A percentile compares a stretch with the other conserved stretches of the same genome.
Evolutionary conservation across 345 rosid genomes (phyloP).

Genomic region (Hypericum androsaemum): DNA sequence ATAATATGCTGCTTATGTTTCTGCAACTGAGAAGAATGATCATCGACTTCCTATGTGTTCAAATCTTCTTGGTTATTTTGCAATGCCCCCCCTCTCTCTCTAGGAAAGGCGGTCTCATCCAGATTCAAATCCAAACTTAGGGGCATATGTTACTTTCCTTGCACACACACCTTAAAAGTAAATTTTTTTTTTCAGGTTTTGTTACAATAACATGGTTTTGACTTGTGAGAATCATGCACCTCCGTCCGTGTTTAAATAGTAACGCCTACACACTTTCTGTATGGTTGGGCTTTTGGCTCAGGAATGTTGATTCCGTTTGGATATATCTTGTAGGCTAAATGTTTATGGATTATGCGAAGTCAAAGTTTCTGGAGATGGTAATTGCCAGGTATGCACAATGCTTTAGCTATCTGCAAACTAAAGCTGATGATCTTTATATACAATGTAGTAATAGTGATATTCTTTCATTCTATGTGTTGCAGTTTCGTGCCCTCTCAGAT

Average conservation of each 20-base stretch:
- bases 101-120: too few species aligned
- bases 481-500: slow-evolving; percentile 96
- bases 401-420: slow-evolving; percentile 3
- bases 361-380: slow-evolving; percentile 93
- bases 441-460: neutral
- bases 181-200: too few species aligned
- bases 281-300: neutral
- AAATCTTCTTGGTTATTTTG: too few species aligned
- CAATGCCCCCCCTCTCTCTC: too few species aligned
- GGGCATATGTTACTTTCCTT: too few species aligned
- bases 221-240: too few species aligned
- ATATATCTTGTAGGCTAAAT: slow-evolving; percentile 45
- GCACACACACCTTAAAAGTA: too few species aligned
- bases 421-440: neutral
- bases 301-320: neutral
- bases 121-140: too few species aligned
- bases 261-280: too few species aligned
- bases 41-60: too few species aligned
- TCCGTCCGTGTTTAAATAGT: too few species aligned
- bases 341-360: slow-evolving; percentile 72
- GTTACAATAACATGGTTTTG: too few species aligned
- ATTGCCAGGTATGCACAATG: slow-evolving; percentile 62
- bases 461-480: slow-evolving; percentile 12
- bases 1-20: neutral
- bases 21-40: neutral